Percentiles rank a stretch among this genome's conserved stretches.
Evolutionary conservation across 2,329 filamentous ascomycete genomes (phyloP).

Genomic region (Parastagonospora nodorum): DNA sequence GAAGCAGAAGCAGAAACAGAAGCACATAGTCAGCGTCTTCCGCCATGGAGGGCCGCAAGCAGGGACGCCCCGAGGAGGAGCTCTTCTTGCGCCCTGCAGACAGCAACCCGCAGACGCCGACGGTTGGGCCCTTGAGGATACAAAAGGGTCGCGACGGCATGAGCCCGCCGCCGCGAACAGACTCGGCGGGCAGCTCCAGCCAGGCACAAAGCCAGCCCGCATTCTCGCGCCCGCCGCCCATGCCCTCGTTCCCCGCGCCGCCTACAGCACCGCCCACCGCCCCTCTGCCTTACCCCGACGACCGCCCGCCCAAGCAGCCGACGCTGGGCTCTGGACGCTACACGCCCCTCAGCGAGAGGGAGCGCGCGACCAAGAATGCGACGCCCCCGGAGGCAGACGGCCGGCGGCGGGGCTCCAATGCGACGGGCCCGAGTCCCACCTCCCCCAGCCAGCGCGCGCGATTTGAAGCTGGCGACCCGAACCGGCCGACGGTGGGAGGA

Average conservation of each 20-base stretch:
- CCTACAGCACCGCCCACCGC: constrained; percentile 55
- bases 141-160: constrained; percentile 69
- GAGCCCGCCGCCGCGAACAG: constrained; percentile 57
- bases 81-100: constrained; percentile 69
- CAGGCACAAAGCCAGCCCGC: constrained; percentile 27
- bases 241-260: constrained; percentile 67
- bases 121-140: constrained; percentile 82
- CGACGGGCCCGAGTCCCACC: constrained; percentile 33
- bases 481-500: constrained; percentile 53
- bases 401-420: constrained; percentile 37
- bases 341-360: constrained; percentile 45
- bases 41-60: constrained; percentile 55
- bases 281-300: constrained; percentile 55
- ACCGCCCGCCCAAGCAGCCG: constrained; percentile 37
- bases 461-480: constrained; percentile 56
- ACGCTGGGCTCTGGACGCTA: constrained; percentile 33
- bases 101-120: constrained; percentile 67
- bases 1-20: neutral
- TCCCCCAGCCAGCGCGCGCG: constrained; percentile 45
- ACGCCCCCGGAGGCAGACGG: constrained; percentile 41
- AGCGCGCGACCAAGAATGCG: constrained; percentile 39
- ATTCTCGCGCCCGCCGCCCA: constrained; percentile 51
- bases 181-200: constrained; percentile 69
- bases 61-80: constrained; percentile 77
- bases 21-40: neutral